phyloP scores from a whole-genome alignment of 2,329 filamentous ascomycete genomes.

The Raffaelea ambrosiae region DNA sequence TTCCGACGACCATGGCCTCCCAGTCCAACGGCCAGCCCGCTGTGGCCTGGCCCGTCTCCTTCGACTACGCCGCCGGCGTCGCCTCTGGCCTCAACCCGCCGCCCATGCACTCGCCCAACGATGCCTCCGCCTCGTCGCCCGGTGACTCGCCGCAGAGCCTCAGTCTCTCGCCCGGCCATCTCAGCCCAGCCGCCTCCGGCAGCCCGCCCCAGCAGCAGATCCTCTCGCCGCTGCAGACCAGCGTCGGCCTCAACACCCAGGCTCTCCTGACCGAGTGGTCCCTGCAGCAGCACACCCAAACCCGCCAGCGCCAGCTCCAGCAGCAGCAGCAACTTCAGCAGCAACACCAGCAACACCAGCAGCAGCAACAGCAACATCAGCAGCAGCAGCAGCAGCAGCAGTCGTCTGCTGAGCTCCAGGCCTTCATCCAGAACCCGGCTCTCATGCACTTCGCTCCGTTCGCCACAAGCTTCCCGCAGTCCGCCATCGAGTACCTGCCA shows the following conservation, averaged over 20 bases:
- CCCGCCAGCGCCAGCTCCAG: constrained; percentile 35
- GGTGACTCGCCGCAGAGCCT: constrained; percentile 40
- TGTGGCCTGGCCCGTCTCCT: constrained; percentile 40
- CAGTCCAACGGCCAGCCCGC: constrained; percentile 29
- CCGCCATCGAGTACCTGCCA: constrained; percentile 52
- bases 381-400: constrained; percentile 29
- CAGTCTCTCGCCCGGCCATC: constrained; percentile 34
- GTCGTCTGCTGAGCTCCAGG: constrained; percentile 33
- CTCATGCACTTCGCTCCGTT: constrained; percentile 49
- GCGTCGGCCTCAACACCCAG: constrained; percentile 38
- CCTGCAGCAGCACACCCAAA: constrained; percentile 36
- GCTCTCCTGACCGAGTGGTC: constrained; percentile 52
- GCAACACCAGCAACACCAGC: constrained; percentile 19
- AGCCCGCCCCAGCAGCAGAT: constrained; percentile 47
- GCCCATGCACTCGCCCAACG: constrained; percentile 27
- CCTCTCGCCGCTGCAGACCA: constrained; percentile 45
- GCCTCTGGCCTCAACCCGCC: constrained; percentile 17
- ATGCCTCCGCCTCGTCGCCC: constrained; percentile 40
- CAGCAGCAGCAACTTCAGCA: constrained; percentile 18
- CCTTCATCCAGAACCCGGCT: constrained; percentile 49
- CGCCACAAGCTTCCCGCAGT: constrained; percentile 43
- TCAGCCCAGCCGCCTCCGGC: constrained; percentile 40
- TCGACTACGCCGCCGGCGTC: constrained; percentile 34
- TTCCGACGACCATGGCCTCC: constrained; percentile 26
- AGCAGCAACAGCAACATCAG: constrained; percentile 24